phyloP scores from a whole-genome alignment of 768 basidiomycete species.

The Hypholoma sublateritium region DNA sequence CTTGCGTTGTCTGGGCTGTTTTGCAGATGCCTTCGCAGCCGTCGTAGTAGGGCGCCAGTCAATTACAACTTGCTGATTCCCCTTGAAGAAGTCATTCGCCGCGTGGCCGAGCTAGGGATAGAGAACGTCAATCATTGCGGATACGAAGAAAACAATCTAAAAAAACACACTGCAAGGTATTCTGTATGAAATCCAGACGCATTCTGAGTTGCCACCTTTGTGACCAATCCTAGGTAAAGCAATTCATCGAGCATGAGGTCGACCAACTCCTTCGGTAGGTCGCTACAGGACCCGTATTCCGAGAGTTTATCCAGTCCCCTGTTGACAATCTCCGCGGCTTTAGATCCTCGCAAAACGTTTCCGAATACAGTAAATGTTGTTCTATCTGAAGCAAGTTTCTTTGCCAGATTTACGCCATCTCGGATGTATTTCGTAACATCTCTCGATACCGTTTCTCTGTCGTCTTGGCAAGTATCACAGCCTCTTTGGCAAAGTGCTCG shows the following conservation, averaged over 20 bases:
- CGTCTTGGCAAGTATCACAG: conserved; percentile 83
- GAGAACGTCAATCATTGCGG: background rate
- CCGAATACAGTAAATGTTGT: conserved; percentile 59
- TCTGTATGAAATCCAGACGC: conserved; percentile 46
- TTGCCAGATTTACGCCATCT: conserved; percentile 58
- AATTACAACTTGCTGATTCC: conserved; percentile 24
- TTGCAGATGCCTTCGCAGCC: conserved; percentile 21
- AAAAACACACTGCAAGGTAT: conserved; percentile 48
- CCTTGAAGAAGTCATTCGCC: conserved; percentile 27
- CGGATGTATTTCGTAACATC: conserved; percentile 66
- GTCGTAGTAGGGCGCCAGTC: conserved; percentile 30
- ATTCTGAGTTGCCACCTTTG: conserved; percentile 43
- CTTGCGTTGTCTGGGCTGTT: conserved; percentile 20
- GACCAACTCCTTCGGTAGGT: conserved; percentile 48
- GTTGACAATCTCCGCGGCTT: conserved; percentile 41
- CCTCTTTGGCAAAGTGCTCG: conserved; percentile 57
- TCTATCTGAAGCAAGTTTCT: conserved; percentile 35
- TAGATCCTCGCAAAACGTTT: conserved; percentile 67
- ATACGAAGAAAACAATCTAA: background rate
- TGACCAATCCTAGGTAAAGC: conserved; percentile 47
- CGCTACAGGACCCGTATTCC: conserved; percentile 54
- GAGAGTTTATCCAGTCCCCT: conserved; percentile 48
- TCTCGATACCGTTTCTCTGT: conserved; percentile 39
- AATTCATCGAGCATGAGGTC: conserved; percentile 69
- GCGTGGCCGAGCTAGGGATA: conserved; percentile 31